Evolutionary conservation across 1,284 basidiomycete genomes (phyloP).

Genomic region (Sphagnurus paluster): DNA sequence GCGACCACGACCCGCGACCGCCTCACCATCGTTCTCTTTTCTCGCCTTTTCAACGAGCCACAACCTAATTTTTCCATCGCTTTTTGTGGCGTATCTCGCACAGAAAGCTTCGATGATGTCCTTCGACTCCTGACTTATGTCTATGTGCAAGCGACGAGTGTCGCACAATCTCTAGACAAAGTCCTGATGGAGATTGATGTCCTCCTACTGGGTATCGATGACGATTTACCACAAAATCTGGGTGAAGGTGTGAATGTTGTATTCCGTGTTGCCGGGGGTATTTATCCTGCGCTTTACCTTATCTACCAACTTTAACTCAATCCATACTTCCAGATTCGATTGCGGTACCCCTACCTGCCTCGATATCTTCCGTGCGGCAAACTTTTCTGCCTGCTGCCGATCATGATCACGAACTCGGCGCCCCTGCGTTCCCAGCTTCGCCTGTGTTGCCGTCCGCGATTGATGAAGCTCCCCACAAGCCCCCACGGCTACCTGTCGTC

Average conservation of each 20-base stretch:
- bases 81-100: slow-evolving; percentile 44
- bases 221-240: slow-evolving; percentile 38
- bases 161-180: slow-evolving; percentile 64
- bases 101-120: slow-evolving; percentile 55
- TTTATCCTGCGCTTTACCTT: slow-evolving; percentile 13
- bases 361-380: slow-evolving; percentile 33
- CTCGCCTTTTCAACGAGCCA: slow-evolving; percentile 49
- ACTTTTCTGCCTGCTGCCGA: slow-evolving; percentile 32
- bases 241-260: slow-evolving; percentile 43
- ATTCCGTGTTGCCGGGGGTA: slow-evolving; percentile 53
- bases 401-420: slow-evolving; percentile 17
- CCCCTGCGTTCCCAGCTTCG: slow-evolving; percentile 16
- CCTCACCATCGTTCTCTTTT: slow-evolving; percentile 65
- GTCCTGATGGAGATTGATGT: slow-evolving; percentile 73
- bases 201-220: slow-evolving; percentile 52
- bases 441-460: slow-evolving; percentile 10
- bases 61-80: slow-evolving; percentile 12
- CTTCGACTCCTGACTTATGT: slow-evolving; percentile 70
- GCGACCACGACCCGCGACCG: slow-evolving; percentile 43
- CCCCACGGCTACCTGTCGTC: slow-evolving; percentile 51
- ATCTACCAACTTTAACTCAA: background rate
- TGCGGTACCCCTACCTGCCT: slow-evolving; percentile 38
- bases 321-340: slow-evolving; percentile 33
- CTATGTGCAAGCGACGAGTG: slow-evolving; percentile 72
- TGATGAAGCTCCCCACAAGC: slow-evolving; percentile 14